Evolutionary conservation across 768 basidiomycete genomes (phyloP), one percentile per base, ranked within the genome.

Genomic region (Leucosporidium yakuticum): DNA sequence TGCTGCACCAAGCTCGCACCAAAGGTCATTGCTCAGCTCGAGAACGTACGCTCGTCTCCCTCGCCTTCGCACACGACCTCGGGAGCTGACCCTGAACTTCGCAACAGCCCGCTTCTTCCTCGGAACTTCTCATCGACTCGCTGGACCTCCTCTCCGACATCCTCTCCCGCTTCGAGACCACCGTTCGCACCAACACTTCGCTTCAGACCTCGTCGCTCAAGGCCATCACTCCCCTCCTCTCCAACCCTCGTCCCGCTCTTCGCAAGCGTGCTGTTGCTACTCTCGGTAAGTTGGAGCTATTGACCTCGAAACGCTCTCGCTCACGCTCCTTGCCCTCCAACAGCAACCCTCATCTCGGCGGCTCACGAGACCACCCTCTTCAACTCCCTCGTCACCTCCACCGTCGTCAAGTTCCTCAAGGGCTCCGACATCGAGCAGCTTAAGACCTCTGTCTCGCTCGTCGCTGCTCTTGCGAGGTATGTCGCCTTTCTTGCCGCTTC

Each of bases 251-350:
- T 6, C 85, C 89, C 15, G 91, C 91, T 0, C 90, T 98, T 62
- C 86, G 94, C 60, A 98, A 98, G 81, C 88, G 93, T 61, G 89
- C 91, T 4, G 93, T 97, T 87, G 21, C 85, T 85, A 53, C 87
- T 88, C 14, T 85, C 84, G 50, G 80, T 85, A 39, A 86, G 87
- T 21, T 83, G 75, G 8, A 48, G 29, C 56, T 55, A 27, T 50
- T 65, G 36, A 15, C 3, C 57, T 7, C 14, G 27, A 0, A n/a
- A 17, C 6, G 32, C 49, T 4, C 5, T 61, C 25, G 48, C 61
- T 49, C 60, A 44, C 19, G 67, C 36, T 25, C 5, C 36, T 29
- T 44, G 32, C 5, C 20, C 4, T 4, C 19, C 20, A 23, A 48
- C 48, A 62, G 71, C 71, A 6, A 48, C 62, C 39, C 53, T 72